A percentile compares a stretch with the other conserved stretches of the same genome.
Evolutionary conservation across 1,284 basidiomycete genomes (phyloP).

Genomic region (Lignosus rhinocerotis): DNA sequence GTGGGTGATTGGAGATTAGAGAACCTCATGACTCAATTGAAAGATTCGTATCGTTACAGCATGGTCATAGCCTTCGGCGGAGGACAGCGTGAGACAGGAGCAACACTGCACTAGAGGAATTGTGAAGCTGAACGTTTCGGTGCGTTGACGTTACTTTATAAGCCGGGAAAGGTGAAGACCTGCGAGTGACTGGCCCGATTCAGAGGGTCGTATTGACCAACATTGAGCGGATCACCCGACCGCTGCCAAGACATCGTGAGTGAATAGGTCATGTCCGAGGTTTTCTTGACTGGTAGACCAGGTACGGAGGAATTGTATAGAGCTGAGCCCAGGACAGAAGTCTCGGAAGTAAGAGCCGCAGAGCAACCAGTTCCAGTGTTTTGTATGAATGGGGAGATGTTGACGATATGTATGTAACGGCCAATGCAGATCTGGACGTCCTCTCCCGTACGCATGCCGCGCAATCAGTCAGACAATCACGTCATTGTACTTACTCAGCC

Average conservation of each 20-base stretch:
- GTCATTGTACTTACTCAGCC: no score
- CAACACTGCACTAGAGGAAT: not conserved
- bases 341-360: not conserved
- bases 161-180: no score
- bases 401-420: no score
- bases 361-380: not conserved
- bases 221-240: not conserved
- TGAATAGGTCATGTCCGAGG: not conserved
- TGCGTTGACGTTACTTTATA: no score
- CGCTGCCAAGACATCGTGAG: not conserved
- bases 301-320: not conserved
- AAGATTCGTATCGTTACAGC: no score
- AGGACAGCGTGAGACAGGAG: not conserved
- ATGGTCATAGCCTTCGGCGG: not conserved
- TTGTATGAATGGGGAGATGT: no score
- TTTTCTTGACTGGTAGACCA: not conserved
- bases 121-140: no score
- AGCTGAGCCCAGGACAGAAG: not conserved
- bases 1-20: no score
- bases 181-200: no score
- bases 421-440: no score
- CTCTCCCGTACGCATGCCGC: no score
- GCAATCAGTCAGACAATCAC: no score
- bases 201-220: not conserved
- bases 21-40: not conserved